A percentile compares a stretch with the other conserved stretches of the same genome.
Conservation (phyloP, 2,329 filamentous ascomycete species). For the Scedosporium minutisporum region DNA sequence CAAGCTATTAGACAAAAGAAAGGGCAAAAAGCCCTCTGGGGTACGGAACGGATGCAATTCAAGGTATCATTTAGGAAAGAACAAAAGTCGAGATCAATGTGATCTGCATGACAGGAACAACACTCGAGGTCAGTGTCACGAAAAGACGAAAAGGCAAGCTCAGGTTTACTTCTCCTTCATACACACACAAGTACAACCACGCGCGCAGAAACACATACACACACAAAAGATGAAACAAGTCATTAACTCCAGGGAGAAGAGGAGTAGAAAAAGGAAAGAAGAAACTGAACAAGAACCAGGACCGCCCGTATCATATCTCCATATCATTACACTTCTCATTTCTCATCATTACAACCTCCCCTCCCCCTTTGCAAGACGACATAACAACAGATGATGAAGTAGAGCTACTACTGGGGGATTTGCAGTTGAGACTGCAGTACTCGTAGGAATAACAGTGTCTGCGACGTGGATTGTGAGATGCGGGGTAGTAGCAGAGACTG, state of each 20-base stretch:
- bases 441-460: not conserved
- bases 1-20: no score
- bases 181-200: no score
- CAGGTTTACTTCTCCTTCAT: no score
- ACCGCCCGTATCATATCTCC: not conserved
- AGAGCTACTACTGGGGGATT: not conserved
- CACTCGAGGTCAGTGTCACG: no score
- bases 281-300: not conserved
- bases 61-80: no score
- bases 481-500: not conserved
- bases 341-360: not conserved
- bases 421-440: no score
- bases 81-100: no score
- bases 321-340: not conserved
- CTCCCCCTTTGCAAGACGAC: not conserved
- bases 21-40: no score
- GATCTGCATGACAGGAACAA: no score
- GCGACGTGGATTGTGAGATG: not conserved
- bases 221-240: not conserved
- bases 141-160: no score
- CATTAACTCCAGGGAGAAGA: not conserved
- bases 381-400: not conserved
- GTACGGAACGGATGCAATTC: no score
- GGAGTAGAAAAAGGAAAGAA: not conserved
- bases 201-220: not conserved